Base-by-base conservation (phyloP, 306 rosid genomes). In the Cicer bijugum region DNA sequence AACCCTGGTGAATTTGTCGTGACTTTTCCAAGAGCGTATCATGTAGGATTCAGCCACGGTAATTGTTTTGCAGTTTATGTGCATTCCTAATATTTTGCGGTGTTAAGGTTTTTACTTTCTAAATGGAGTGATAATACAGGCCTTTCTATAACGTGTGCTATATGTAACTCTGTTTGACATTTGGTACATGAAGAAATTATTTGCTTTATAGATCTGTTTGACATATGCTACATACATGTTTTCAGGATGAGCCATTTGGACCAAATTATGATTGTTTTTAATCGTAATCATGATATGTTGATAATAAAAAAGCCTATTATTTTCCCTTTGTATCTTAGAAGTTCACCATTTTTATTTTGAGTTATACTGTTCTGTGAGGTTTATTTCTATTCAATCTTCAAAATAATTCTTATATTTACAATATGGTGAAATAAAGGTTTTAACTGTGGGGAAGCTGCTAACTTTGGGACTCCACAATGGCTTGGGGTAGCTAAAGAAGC, bases 1-100 rank as follows among this genome's bases (percentile, higher is more conserved):
- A 89, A 94, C 65, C 96, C 99, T 83, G 99, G 97, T 59, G 99
- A 94, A 90, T 94, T 90, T 86, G 96, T 94, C 59, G 97, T 94
- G 82, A 94, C 99, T 77, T 94, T 94, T 87, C 99, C 99, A 76
- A 88, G 97, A 81, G 96, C 99, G 76, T 94, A 94, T 85, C 99
- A 94, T 85, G 96, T 94, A 39, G 99, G 99, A 89, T 94, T 94
- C 93, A 91, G 99, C 88, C 99, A 94, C 45, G 99, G 99, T 94
- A 94, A 91, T 84, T 82, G 46, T 78, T 88, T 81, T 81, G 69
- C 66, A 44, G 71, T 71, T 76, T 76, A 59, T 67, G 23, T 72
- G 64, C 44, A 8, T 78, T 79, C 40, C 14, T 45, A 12, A 68
- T 55, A 46, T 78, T 51, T 64, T 70, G 39, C 76, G 33, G 39